These are phyloP conservation scores for Tricholoma bakamatsutake DNA, from an alignment of 768 basidiomycete genomes.

Conservation along the genomic window DNA sequence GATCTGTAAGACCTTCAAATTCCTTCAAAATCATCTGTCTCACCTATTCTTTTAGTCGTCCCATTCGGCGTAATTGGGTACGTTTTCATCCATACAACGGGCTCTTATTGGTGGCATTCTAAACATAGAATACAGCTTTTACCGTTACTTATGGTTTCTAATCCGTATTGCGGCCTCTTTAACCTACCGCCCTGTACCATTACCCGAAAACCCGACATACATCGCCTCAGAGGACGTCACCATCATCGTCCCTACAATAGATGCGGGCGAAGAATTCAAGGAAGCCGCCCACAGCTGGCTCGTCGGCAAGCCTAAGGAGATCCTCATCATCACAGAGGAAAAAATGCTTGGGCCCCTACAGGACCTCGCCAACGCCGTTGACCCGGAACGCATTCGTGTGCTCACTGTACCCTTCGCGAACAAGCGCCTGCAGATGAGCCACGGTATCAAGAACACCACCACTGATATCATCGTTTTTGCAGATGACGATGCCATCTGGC, in stretches of 20 bases:
- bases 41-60: constrained; percentile 51
- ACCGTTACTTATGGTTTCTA: constrained; percentile 89
- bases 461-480: constrained; percentile 95
- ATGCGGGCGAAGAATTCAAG: constrained; percentile 94
- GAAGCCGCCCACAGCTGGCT: constrained; percentile 92
- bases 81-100: constrained; percentile 14
- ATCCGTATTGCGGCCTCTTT: constrained; percentile 77
- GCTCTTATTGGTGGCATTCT: constrained; percentile 9
- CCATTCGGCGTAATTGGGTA: constrained; percentile 88
- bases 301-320: constrained; percentile 82
- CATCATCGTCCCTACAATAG: constrained; percentile 94
- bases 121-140: constrained; percentile 51
- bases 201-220: constrained; percentile 89
- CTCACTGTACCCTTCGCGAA: constrained; percentile 91
- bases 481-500: constrained; percentile 96
- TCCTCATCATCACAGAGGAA: constrained; percentile 71
- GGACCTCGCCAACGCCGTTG: constrained; percentile 83
- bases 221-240: constrained; percentile 90
- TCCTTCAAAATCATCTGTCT: constrained; percentile 5
- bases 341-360: constrained; percentile 87
- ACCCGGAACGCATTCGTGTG: constrained; percentile 78
- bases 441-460: constrained; percentile 85
- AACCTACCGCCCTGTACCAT: constrained; percentile 82
- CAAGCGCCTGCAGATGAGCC: constrained; percentile 90
- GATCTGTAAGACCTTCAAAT: constrained; percentile 57